Base-by-base conservation (phyloP, 1,139 yeast genomes). In the Magnusiomyces magnusii region DNA sequence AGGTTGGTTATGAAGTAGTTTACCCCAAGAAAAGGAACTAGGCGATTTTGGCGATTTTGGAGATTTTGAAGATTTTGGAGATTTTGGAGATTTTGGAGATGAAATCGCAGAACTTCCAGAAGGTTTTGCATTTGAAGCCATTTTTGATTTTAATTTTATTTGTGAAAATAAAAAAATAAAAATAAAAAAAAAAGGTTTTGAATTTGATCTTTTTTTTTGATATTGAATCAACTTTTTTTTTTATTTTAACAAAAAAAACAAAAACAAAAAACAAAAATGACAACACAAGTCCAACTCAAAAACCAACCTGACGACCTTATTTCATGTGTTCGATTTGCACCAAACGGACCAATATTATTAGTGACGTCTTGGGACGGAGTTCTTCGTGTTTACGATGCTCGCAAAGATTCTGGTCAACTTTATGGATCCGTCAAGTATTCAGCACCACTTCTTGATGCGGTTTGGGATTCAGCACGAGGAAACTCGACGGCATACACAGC, bases 311-410 rank as follows among this genome's bases (percentile, higher is more conserved):
- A 57, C 47, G 74, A 71, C 55, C 57, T 70, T n/a, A 66, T 71
- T 19, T 71, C 74, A 2, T 54, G 67, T 3, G 67, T 71, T 13
- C 63, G 63, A 39, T 71, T 68, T 61, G 63, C 68, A 51, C 71
- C 68, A 9, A 62, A 50, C 24, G 63, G 60, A 44, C 63, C 66
- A 15, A 61, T 53, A 25, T 64, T 74, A 41, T 65, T 75, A n/a
- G 70, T 67, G 2, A 65, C 75, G n/a, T 71, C 75, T 2, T 74
- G 77, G 77, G 77, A 74, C 55, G 60, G 66, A 10, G 65, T 67
- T 17, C 58, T 74, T 2, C 65, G 71, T 39, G 64, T 73, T 2
- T 74, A 71, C 58, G 67, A 69, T 52, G 61, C 66, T 23, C 56
- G 60, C 2, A 61, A 57, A 5, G 62, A 64, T 10, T 52, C 61